A percentile compares a stretch with the other conserved stretches of the same genome.
phyloP scores from a whole-genome alignment of 768 basidiomycete genomes.

The Macrocybe gigantea region DNA sequence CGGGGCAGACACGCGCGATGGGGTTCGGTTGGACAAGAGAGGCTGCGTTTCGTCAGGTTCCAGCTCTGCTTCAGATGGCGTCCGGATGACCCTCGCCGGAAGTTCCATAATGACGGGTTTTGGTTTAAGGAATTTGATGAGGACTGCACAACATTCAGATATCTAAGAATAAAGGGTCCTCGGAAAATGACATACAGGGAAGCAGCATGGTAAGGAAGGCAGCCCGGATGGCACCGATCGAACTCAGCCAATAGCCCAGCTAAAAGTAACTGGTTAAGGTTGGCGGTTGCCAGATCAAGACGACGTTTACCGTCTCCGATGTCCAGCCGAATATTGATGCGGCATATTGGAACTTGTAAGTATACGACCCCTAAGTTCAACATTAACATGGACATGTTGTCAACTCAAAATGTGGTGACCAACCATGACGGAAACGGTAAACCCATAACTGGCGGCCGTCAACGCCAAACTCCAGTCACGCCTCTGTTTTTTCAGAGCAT shows the following conservation, averaged over 20 bases:
- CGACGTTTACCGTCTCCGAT: constrained; percentile 44
- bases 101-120: constrained; percentile 22
- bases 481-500: constrained; percentile 32
- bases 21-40: constrained; percentile 19
- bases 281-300: background rate
- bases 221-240: constrained; percentile 48
- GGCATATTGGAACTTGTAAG: constrained; percentile 63
- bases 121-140: constrained; percentile 49
- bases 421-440: constrained; percentile 43
- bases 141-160: constrained; percentile 26
- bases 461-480: constrained; percentile 66
- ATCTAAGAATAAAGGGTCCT: background rate
- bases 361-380: constrained; percentile 42
- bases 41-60: constrained; percentile 21
- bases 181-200: constrained; percentile 41
- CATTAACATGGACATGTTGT: background rate
- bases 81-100: too few relatives aligned
- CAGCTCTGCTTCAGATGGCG: too few relatives aligned
- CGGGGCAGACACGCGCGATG: constrained; percentile 2
- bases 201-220: constrained; percentile 49
- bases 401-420: constrained; percentile 1
- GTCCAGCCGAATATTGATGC: constrained; percentile 58
- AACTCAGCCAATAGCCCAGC: constrained; percentile 72
- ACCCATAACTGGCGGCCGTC: constrained; percentile 47
- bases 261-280: constrained; percentile 17